Percentiles rank a stretch among this genome's conserved stretches.
Evolutionary conservation across 805 yeast species (phyloP).

Genomic region (Sugiyamaella boreocaroliniensis): DNA sequence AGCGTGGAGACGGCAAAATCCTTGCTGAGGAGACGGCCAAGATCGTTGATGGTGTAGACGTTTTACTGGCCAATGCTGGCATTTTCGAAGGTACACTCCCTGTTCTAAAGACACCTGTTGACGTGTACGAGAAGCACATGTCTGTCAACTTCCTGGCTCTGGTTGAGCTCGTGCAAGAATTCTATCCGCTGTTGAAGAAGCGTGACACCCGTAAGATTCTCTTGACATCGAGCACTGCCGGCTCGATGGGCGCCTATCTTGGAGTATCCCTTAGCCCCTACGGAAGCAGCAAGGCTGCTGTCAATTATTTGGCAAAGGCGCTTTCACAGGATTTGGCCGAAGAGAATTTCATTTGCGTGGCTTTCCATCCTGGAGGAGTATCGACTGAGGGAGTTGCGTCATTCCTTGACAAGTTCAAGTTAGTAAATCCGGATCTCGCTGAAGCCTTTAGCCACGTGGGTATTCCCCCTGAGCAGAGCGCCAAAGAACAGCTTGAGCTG

Average conservation of each 20-base stretch:
- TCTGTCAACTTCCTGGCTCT: slow-evolving; percentile 26
- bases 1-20: slow-evolving; percentile 16
- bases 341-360: slow-evolving; percentile 27
- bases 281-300: slow-evolving; percentile 35
- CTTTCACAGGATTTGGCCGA: slow-evolving; percentile 26
- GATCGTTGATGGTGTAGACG: slow-evolving; percentile 23
- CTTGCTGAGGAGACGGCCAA: slow-evolving; percentile 15
- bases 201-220: slow-evolving; percentile 24
- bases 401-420: background rate
- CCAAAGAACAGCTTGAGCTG: background rate
- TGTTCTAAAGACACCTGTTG: slow-evolving; percentile 2
- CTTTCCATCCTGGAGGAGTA: slow-evolving; percentile 39
- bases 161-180: slow-evolving; percentile 16
- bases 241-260: slow-evolving; percentile 20
- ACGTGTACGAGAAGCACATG: slow-evolving; percentile 16
- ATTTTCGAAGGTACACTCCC: slow-evolving; percentile 6
- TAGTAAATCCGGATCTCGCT: background rate
- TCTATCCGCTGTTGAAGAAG: slow-evolving; percentile 23
- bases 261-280: slow-evolving; percentile 27
- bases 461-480: slow-evolving; percentile 1
- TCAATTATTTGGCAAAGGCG: slow-evolving; percentile 29
- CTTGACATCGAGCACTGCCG: slow-evolving; percentile 28
- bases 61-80: slow-evolving; percentile 28
- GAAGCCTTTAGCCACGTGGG: background rate
- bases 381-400: slow-evolving; percentile 23